Conservation (phyloP, 2,329 filamentous ascomycete species). For the Aspergillus sp. region DNA sequence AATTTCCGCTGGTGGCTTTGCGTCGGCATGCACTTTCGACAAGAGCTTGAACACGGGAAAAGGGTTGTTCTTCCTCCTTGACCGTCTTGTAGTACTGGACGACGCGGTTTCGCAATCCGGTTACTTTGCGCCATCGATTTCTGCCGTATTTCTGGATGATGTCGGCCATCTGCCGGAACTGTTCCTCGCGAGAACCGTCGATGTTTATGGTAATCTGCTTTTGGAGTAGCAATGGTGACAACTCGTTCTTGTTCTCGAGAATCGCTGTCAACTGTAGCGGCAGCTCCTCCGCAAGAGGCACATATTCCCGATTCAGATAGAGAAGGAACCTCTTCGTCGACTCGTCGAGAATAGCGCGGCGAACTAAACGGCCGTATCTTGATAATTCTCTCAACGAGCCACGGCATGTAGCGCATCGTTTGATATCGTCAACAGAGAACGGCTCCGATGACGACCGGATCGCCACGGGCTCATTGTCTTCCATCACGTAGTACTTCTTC, state of each 20-base stretch:
- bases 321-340: slow-evolving; percentile 59
- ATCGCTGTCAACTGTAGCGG: slow-evolving; percentile 19
- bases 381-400: slow-evolving; percentile 51
- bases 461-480: slow-evolving; percentile 18
- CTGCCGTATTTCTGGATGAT: slow-evolving; percentile 16
- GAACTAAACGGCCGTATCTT: slow-evolving; percentile 57
- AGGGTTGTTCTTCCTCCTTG: slow-evolving; percentile 33
- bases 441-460: slow-evolving; percentile 32
- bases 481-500: slow-evolving; percentile 21
- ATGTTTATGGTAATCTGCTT: slow-evolving; percentile 5
- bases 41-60: slow-evolving; percentile 29
- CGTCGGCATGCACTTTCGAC: slow-evolving; percentile 26
- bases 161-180: slow-evolving; percentile 17
- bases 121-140: slow-evolving; percentile 16
- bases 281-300: slow-evolving; percentile 34
- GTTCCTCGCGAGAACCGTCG: slow-evolving; percentile 12
- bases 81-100: slow-evolving; percentile 26
- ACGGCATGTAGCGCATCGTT: slow-evolving; percentile 55
- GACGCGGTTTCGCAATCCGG: slow-evolving; percentile 23
- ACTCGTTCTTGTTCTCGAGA: slow-evolving; percentile 6
- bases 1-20: slow-evolving; percentile 14
- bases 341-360: slow-evolving; percentile 55
- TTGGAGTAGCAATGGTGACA: not conserved
- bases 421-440: slow-evolving; percentile 46
- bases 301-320: slow-evolving; percentile 42